Evolutionary conservation across 2,329 filamentous ascomycete species (phyloP), one percentile per base, ranked within the genome.

Genomic region (Epichloe bromicola): DNA sequence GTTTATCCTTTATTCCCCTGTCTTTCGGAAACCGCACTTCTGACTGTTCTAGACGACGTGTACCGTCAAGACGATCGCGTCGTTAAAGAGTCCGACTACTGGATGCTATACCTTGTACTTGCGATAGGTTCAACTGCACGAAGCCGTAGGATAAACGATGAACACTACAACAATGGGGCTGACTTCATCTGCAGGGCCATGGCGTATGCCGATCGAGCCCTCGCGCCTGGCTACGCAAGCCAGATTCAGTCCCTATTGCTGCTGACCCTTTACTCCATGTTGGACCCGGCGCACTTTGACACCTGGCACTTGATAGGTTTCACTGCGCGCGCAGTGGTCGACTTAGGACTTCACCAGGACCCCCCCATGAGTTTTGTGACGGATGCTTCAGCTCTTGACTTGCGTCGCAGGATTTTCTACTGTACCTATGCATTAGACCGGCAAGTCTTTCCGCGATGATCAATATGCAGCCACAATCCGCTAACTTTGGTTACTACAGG

Each of bases 261-360:
- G 2, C 78, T 97, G 49, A 89, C 88, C 0, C 82, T 95, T 59
- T 97, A 95, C 65, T 84, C 91, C 3, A 86, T 93, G 72, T 74
- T 95, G 47, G 90, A 97, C 59, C 90, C 91, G 2, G 80, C 83
- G 41, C 88, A 94, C 62, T 96, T 95, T 61, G 89, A 95, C 61
- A 88, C 85, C 59, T 97, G 93, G 90, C 90, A 93, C 56, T 69
- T 96, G 55, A 86, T 96, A 51, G 93, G 91, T 6, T 90, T 93
- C 63, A 90, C 91, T 6, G 87, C 87, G 40, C 81, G 91, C 52
- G 87, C 89, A 5, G 82, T 91, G 61, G 79, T 96, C 20, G 93
- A 98, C 68, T 71, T 96, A 33, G 93, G 93, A 7, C 82, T 94
- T 52, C 93, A 97, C 65, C 91, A 96, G 67, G 91, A 97, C 58